These are phyloP conservation scores for Oenanthe javanica DNA, from an alignment of 140 eudicot species.

Conservation along the genomic window DNA sequence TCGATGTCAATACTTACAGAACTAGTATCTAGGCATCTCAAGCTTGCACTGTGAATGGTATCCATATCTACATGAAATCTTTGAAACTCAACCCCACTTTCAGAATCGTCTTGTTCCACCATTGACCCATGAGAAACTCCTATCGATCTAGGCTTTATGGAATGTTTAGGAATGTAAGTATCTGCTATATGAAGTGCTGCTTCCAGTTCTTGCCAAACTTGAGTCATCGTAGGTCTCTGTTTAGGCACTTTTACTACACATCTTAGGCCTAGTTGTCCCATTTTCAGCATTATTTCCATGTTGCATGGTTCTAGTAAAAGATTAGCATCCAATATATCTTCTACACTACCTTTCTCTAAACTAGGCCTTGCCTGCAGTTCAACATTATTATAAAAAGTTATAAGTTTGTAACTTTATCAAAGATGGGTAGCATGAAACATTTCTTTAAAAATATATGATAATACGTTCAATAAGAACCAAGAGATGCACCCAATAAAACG, in stretches of 20 bases:
- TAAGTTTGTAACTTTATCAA: background rate
- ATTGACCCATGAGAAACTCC: background rate
- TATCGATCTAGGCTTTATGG: background rate
- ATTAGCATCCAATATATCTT: conserved; percentile 60
- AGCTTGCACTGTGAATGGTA: conserved; percentile 21
- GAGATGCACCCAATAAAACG: conserved; percentile 5
- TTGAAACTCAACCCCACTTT: conserved; percentile 48
- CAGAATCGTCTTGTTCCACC: conserved; percentile 22
- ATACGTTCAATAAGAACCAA: background rate
- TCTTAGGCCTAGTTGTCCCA: conserved; percentile 62
- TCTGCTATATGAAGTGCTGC: conserved; percentile 39
- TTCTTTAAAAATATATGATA: background rate
- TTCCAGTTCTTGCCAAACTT: conserved; percentile 54
- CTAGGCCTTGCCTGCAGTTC: conserved; percentile 52
- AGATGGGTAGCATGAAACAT: background rate
- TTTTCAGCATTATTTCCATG: conserved; percentile 60
- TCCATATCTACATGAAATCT: conserved; percentile 62
- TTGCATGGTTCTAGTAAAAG: conserved; percentile 58
- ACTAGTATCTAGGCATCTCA: conserved; percentile 54
- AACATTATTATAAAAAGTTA: background rate
- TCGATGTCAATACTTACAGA: conserved; percentile 36
- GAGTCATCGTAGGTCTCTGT: conserved; percentile 79
- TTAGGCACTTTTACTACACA: conserved; percentile 65
- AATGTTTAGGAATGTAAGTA: conserved; percentile 12
- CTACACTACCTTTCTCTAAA: conserved; percentile 49